These are phyloP conservation scores for Geranomyces michiganensis DNA, from an alignment of 192 early-diverging fungal species.

Conservation along the genomic window DNA sequence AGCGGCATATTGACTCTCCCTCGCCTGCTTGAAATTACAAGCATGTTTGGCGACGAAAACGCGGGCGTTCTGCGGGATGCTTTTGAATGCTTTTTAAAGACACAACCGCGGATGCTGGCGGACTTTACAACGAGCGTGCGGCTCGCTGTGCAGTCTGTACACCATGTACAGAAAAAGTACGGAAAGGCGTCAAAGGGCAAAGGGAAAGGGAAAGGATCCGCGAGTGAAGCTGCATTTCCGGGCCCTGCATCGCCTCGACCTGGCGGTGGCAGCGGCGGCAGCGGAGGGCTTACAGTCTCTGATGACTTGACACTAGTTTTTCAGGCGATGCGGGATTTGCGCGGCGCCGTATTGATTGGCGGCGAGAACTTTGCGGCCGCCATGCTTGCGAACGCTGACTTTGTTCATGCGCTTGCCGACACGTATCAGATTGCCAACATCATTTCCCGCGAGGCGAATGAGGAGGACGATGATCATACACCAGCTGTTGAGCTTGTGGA, in stretches of 20 bases:
- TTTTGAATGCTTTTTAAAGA: constrained; percentile 11
- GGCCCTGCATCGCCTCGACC: constrained; percentile 3
- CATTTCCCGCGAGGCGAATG: background rate
- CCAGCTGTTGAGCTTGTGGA: constrained; percentile 1
- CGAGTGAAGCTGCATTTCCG: background rate
- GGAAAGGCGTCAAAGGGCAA: constrained; percentile 35
- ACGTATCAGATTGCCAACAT: constrained; percentile 44
- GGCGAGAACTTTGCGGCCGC: constrained; percentile 24
- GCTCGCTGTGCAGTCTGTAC: constrained; percentile 30
- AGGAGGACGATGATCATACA: background rate
- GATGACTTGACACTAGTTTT: background rate
- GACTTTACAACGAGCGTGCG: constrained; percentile 6
- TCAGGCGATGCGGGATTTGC: constrained; percentile 31
- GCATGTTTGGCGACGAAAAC: constrained; percentile 11
- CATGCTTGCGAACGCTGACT: constrained; percentile 8
- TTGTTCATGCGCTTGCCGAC: constrained; percentile 36
- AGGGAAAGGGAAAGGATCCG: constrained; percentile 36
- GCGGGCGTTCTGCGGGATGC: constrained; percentile 9
- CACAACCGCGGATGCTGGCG: constrained; percentile 5
- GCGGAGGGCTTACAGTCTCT: background rate
- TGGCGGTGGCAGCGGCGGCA: background rate
- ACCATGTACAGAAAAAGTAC: constrained; percentile 37
- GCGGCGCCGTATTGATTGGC: constrained; percentile 24
- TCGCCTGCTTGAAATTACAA: constrained; percentile 18
- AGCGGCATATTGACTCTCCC: constrained; percentile 17